Conservation (phyloP, 352 stramenopile species). For the Phytophthora gonapodyides region DNA sequence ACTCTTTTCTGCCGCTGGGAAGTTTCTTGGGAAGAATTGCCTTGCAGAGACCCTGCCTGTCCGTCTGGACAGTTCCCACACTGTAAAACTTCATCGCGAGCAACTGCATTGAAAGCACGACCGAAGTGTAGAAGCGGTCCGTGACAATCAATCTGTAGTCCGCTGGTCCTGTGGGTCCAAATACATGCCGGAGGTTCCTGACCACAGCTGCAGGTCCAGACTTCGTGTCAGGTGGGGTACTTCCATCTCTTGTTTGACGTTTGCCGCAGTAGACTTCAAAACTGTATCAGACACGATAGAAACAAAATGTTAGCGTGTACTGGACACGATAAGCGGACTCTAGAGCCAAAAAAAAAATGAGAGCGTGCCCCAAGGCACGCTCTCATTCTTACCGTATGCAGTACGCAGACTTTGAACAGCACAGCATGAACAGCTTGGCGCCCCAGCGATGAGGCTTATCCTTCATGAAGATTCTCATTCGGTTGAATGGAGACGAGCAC, state of each 20-base stretch:
- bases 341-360: conserved; percentile 4
- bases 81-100: conserved; percentile 12
- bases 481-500: too few species aligned
- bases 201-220: conserved; percentile 5
- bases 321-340: conserved; percentile 15
- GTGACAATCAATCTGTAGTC: conserved; percentile 3
- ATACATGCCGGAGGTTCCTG: background rate
- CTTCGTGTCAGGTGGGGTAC: conserved; percentile 1
- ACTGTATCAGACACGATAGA: conserved; percentile 12
- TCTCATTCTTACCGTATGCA: too few species aligned
- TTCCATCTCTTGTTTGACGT: background rate
- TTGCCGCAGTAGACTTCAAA: conserved; percentile 11
- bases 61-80: conserved; percentile 3
- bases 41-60: background rate
- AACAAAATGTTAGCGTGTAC: background rate
- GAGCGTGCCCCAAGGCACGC: background rate
- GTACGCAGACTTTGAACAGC: too few species aligned
- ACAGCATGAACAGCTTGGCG: too few species aligned
- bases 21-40: background rate
- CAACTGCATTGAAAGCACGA: conserved; percentile 10
- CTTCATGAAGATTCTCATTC: too few species aligned
- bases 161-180: background rate
- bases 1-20: background rate
- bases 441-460: too few species aligned
- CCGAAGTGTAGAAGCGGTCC: conserved; percentile 4